Base-by-base conservation (phyloP, 768 basidiomycete genomes). In the Boletus pseudo-olivaceus region DNA sequence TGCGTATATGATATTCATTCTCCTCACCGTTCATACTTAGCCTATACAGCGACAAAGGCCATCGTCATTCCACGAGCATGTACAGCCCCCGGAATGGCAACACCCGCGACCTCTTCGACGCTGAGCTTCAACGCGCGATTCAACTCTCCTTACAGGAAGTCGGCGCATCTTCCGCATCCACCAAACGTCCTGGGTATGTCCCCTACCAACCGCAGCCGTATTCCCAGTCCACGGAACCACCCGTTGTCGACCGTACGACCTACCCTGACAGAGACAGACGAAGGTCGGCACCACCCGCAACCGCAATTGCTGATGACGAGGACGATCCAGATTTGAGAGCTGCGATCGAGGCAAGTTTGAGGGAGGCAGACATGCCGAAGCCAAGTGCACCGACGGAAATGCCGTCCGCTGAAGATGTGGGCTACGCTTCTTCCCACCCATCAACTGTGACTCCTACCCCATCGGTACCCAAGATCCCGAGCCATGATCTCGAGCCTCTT, bases 291-390 rank as follows among this genome's bases (percentile, higher is more conserved):
- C 65, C 72, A 30, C 43, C 61, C 7, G 60, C 63, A 30, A 30
- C 55, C 14, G 61, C 65, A 15, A 73, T 69, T 5, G 17, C 37
- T 4, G 83, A 77, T 11, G 88, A 92, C 11, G 95, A 96, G 32
- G 90, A 96, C 4, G 96, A 99, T 69, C 89, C 90, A 11, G 94
- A 98, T 54, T 76, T 99, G 19, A 82, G 79, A 54, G 90, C 96
- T 19, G 97, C 97, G 0, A 99, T 99, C 47, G 93, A 98, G 66
- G 97, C 97, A 0, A 93, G 90, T 66, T 70, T 99, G 57, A 79
- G 85, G n/a, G 97, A 99, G 62, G 86, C 82, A 3, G 84, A 78
- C 54, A 85, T 88, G 11, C 87, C 87, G 0, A 83, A 78, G 57
- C 85, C 92, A 7, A 92, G 90, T 62, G 90, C 90, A 0, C 93